phyloP scores from a whole-genome alignment of 208 protist genomes.

The Trypanosoma lewisi region DNA sequence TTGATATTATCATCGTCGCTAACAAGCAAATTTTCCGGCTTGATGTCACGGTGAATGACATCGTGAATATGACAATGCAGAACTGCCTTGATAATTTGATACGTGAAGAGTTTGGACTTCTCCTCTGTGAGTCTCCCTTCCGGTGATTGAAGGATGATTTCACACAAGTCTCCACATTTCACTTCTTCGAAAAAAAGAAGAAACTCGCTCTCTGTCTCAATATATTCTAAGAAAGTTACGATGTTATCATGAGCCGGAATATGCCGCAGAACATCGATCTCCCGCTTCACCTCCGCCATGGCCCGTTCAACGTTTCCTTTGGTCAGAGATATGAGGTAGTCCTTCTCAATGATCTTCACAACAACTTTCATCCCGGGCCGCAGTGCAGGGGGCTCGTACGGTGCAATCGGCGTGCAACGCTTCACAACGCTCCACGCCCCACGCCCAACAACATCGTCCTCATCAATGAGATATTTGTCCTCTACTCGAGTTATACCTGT shows the following conservation, averaged over 20 bases:
- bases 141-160: conserved; percentile 80
- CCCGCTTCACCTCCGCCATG: conserved; percentile 87
- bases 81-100: conserved; percentile 90
- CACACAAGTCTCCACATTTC: conserved; percentile 82
- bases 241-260: conserved; percentile 87
- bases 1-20: conserved; percentile 88
- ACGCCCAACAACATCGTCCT: conserved; percentile 75
- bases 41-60: conserved; percentile 92
- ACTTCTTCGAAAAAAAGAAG: conserved; percentile 89
- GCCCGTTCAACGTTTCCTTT: conserved; percentile 85
- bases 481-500: conserved; percentile 45
- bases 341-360: conserved; percentile 90
- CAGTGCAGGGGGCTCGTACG: conserved; percentile 73
- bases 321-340: conserved; percentile 81
- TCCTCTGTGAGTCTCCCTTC: conserved; percentile 82
- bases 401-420: conserved; percentile 60
- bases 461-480: conserved; percentile 78
- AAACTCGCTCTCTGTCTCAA: conserved; percentile 83
- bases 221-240: conserved; percentile 87
- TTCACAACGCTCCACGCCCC: conserved; percentile 90
- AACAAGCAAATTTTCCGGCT: conserved; percentile 90
- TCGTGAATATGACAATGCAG: conserved; percentile 90
- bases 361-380: conserved; percentile 80
- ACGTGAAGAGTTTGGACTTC: conserved; percentile 82
- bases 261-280: conserved; percentile 87